Evolutionary conservation across 208 protist species (phyloP).

Genomic region (Naegleria lovaniensis): DNA sequence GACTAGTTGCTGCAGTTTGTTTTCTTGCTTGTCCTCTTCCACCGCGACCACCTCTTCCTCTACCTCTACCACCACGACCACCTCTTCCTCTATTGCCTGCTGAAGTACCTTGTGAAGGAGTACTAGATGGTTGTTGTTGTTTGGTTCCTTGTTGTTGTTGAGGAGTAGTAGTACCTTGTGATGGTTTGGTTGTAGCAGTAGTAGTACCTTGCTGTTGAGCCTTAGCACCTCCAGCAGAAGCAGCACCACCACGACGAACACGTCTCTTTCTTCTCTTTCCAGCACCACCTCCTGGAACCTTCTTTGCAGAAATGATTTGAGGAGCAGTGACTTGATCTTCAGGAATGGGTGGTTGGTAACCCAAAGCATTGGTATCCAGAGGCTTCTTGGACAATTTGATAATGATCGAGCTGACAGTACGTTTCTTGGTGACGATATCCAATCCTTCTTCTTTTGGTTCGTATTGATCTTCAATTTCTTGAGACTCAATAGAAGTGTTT

Average conservation of each 20-base stretch:
- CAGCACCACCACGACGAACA: no score
- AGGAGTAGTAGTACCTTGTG: neutral
- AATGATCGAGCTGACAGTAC: slow-evolving; percentile 64
- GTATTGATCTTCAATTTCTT: slow-evolving; percentile 73
- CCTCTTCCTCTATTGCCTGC: neutral
- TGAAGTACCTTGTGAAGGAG: neutral
- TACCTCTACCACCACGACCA: neutral
- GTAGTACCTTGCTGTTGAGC: neutral
- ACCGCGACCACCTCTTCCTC: neutral
- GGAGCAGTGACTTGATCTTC: slow-evolving; percentile 59
- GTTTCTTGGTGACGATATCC: slow-evolving; percentile 60
- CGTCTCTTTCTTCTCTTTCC: neutral
- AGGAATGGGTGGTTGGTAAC: slow-evolving; percentile 78
- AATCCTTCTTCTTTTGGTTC: slow-evolving; percentile 60
- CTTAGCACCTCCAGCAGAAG: neutral
- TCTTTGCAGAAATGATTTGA: neutral
- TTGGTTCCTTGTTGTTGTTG: neutral
- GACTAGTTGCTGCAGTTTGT: neutral
- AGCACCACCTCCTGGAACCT: neutral
- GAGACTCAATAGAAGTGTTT: slow-evolving; percentile 69
- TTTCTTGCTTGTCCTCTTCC: neutral
- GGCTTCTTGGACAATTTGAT: slow-evolving; percentile 74
- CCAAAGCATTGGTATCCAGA: slow-evolving; percentile 67
- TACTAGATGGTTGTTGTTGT: neutral
- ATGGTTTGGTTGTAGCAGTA: neutral